Evolutionary conservation across 148 eudicot genomes (phyloP).

Genomic region (Suaeda aralocaspica): DNA sequence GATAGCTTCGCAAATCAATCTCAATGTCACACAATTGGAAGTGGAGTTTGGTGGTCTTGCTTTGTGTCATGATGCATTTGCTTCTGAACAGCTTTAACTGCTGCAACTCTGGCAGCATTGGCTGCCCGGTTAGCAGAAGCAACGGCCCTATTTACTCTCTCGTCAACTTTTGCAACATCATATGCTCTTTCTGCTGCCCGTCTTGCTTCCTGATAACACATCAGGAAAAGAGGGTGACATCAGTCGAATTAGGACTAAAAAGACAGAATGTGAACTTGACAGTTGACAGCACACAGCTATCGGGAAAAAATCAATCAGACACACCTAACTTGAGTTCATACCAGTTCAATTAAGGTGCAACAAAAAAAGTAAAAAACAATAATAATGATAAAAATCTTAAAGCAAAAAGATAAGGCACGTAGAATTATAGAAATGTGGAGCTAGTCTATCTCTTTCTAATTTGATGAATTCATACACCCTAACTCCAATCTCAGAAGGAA

Average conservation of each 20-base stretch:
- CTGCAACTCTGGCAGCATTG: constrained; percentile 89
- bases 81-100: constrained; percentile 84
- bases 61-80: constrained; percentile 57
- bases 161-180: constrained; percentile 83
- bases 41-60: constrained; percentile 34
- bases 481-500: background rate
- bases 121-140: constrained; percentile 84
- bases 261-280: background rate
- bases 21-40: constrained; percentile 32
- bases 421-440: no score
- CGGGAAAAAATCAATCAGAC: no score
- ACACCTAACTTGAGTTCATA: no score
- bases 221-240: background rate
- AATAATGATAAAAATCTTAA: no score
- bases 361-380: no score
- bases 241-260: background rate
- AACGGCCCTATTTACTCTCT: constrained; percentile 75
- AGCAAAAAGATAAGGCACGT: background rate
- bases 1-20: background rate
- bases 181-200: constrained; percentile 80
- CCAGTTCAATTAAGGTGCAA: background rate
- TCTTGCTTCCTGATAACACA: constrained; percentile 72
- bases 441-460: background rate
- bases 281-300: background rate
- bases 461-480: background rate